Evolutionary conservation across 2,329 filamentous ascomycete genomes (phyloP), one percentile per base, ranked within the genome.

Genomic region (Alternaria ventricosa): DNA sequence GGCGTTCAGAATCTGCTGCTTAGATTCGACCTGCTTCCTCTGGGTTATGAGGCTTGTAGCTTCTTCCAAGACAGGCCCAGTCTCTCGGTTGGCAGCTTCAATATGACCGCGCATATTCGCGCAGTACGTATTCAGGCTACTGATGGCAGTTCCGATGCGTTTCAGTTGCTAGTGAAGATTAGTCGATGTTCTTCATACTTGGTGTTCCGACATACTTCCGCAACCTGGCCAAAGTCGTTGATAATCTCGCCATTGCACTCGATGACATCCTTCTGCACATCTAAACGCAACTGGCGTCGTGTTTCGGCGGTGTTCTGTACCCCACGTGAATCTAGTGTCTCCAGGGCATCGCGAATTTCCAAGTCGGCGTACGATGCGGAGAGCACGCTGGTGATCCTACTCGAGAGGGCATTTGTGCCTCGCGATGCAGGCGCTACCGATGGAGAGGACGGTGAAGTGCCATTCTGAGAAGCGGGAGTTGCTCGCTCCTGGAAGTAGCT

Each of bases 301-400:
- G 90, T 91, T 69, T 94, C 92, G 10, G 92, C 86, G 12, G 89
- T 92, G 76, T 97, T 97, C 59, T 86, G 83, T 13, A 94, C 79
- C 1, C 86, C 86, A 36, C 92, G 87, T 54, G 88, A 83, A 80
- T 97, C 95, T 20, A 98, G 83, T 1, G 96, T 88, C 56, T 87
- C 84, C 28, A 99, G 83, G 13, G 94, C 90, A 83, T 97, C 92
- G 68, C 93, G 89, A 71, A 98, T 97, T 70, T 97, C 95, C 6
- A 92, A 86, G 80, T 98, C 96, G 7, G 94, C 92, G 81, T 97
- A 97, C 0, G 95, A 97, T 3, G 93, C 90, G 5, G 96, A 97
- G 53, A 98, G 87, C 44, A 98, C 91, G 65, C 88, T 90, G 23
- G 93, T 92, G 71, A 97, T 88, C 76, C 96, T 93, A 64, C 90